Evolutionary conservation across 2,329 filamentous ascomycete species (phyloP), one percentile per base, ranked within the genome.

Genomic region (Xylariaceae sp.): DNA sequence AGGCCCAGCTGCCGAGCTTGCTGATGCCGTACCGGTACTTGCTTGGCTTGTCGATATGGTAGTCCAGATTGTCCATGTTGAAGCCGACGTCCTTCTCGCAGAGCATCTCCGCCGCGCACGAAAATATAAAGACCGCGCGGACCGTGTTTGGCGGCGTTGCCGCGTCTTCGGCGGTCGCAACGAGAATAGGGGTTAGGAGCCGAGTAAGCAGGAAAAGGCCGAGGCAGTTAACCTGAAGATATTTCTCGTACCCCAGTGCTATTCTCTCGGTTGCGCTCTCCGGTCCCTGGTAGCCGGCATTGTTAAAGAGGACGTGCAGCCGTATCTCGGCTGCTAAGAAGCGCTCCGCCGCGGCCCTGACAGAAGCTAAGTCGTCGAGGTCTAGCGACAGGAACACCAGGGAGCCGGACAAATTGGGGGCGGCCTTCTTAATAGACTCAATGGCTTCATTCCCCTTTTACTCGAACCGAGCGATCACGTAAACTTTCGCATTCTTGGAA

Each of bases 401-500:
- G 19, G 62, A 40, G 23, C 77, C 76, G 32, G 58, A 68, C 1
- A 72, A 73, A 3, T 54, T 46, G 4, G 63, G 65, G 1, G 62
- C 48, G 1, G 64, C 41, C 7, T 55, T 42, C 46, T 73, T 70
- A 59, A 81, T 77, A 6, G 70, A 65, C 3, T 62, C 56, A 50
- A 81, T 80, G 1, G 75, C 74, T 3, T 56, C 62, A 12, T 62
- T 57, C 0, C 73, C 72, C 59, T 77, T 79, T 3, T 70, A 65
- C 47, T 73, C 63, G 1, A 73, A 74, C 20, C 78, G 75, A 2
- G 72, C 74, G 3, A 74, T 74, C 18, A 80, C 59, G 62, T 78
- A 80, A 37, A 80, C 74, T 46, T 72, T 77, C 20, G 73, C 78
- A 56, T 75, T 72, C 44, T 73, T 70, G 20, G 64, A 61, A 62